phyloP scores from a whole-genome alignment of 805 yeast genomes.

The Suhomyces sp. region DNA sequence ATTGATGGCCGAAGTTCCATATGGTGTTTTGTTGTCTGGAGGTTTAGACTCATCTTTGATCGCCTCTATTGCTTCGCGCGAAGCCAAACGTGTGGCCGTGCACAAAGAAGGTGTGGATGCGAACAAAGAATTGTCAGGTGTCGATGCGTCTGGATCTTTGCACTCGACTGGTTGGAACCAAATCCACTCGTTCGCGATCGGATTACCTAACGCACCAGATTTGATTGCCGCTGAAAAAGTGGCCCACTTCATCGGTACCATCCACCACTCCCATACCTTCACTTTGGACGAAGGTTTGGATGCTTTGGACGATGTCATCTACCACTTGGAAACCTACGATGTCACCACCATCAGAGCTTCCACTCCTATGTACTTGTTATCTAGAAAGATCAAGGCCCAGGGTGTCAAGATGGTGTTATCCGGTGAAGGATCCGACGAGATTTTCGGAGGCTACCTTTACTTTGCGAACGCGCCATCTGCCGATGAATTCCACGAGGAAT shows the following conservation, averaged over 20 bases:
- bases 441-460: slow-evolving; percentile 97
- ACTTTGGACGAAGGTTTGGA: slow-evolving; percentile 96
- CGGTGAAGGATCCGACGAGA: slow-evolving; percentile 99
- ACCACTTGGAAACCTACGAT: slow-evolving; percentile 95
- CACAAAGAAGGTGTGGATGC: slow-evolving; percentile 55
- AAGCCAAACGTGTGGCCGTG: slow-evolving; percentile 72
- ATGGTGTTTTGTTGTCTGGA: slow-evolving; percentile 95
- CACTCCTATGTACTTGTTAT: slow-evolving; percentile 95
- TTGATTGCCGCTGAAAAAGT: slow-evolving; percentile 93
- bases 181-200: slow-evolving; percentile 95
- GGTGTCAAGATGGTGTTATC: slow-evolving; percentile 99
- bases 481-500: slow-evolving; percentile 90
- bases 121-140: slow-evolving; percentile 78
- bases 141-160: slow-evolving; percentile 83
- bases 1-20: slow-evolving; percentile 99
- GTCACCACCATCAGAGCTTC: slow-evolving; percentile 99
- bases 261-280: slow-evolving; percentile 97
- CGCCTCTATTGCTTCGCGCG: slow-evolving; percentile 96
- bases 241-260: slow-evolving; percentile 92
- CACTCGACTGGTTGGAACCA: slow-evolving; percentile 74
- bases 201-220: slow-evolving; percentile 98
- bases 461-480: slow-evolving; percentile 96
- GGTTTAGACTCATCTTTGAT: slow-evolving; percentile 96
- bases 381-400: slow-evolving; percentile 97
- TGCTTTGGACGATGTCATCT: slow-evolving; percentile 89